Conservation (phyloP, 495 filamentous ascomycete genomes). For the Talaromyces thailandensis region DNA sequence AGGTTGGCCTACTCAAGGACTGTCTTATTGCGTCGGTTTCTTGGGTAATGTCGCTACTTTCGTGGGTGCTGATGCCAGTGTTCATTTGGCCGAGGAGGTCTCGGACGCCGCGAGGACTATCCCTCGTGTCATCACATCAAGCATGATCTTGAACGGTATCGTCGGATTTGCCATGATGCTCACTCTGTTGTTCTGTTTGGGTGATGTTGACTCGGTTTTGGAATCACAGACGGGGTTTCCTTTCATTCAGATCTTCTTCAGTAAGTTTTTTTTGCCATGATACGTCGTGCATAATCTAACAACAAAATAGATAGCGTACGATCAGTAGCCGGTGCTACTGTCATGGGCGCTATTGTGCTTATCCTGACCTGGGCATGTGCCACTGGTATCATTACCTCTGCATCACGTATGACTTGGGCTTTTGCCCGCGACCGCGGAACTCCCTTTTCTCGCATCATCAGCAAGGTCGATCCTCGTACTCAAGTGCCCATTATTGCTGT, state of each 20-base stretch:
- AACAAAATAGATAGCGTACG: conserved; percentile 6
- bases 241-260: conserved; percentile 38
- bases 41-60: conserved; percentile 31
- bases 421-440: conserved; percentile 43
- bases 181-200: conserved; percentile 34
- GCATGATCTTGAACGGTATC: conserved; percentile 34
- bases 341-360: conserved; percentile 24
- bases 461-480: conserved; percentile 27
- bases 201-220: conserved; percentile 27
- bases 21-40: conserved; percentile 34
- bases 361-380: conserved; percentile 23
- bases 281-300: not conserved
- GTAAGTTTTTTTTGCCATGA: not conserved
- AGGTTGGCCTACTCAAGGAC: conserved; percentile 31
- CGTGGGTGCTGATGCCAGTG: conserved; percentile 25
- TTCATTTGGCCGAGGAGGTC: conserved; percentile 39
- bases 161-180: conserved; percentile 33
- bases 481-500: conserved; percentile 42
- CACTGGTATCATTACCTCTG: conserved; percentile 30
- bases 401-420: conserved; percentile 45
- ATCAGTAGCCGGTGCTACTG: conserved; percentile 12
- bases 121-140: conserved; percentile 33
- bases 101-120: conserved; percentile 29
- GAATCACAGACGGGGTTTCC: conserved; percentile 31
- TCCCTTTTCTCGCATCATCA: conserved; percentile 29